phyloP scores from a whole-genome alignment of 2,329 filamentous ascomycete species.

The Blastomyces percursus region DNA sequence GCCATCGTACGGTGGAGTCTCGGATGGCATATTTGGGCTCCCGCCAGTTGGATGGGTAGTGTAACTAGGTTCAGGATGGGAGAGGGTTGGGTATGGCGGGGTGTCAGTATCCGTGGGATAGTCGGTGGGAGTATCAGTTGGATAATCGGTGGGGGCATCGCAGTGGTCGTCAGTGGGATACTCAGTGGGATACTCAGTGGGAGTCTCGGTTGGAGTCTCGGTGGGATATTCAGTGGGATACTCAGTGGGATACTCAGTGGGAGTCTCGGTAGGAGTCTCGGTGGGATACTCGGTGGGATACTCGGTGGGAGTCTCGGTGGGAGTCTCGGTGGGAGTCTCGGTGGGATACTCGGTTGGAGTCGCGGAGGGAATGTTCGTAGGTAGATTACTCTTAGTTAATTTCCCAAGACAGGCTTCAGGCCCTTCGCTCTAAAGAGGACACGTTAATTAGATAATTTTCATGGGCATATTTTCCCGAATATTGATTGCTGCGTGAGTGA shows the following conservation, averaged over 20 bases:
- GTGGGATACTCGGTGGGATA: background rate
- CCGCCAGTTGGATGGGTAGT: background rate
- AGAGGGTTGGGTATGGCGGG: background rate
- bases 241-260: background rate
- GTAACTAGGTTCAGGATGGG: conserved; percentile 2
- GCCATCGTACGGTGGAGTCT: conserved; percentile 5
- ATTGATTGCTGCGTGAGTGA: background rate
- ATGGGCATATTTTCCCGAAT: background rate
- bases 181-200: background rate
- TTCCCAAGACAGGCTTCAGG: conserved; percentile 10
- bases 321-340: background rate
- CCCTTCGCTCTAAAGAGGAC: conserved; percentile 8
- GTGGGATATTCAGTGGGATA: background rate
- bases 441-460: background rate
- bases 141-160: background rate
- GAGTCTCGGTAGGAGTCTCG: background rate
- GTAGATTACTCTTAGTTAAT: conserved; percentile 6
- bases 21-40: background rate
- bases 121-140: background rate
- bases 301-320: background rate
- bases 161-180: background rate
- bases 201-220: background rate
- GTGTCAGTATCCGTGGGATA: background rate
- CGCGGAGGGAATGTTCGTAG: background rate
- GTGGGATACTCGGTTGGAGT: background rate